Evolutionary conservation across 345 rosid genomes (phyloP).

Genomic region (Geranium brycei): DNA sequence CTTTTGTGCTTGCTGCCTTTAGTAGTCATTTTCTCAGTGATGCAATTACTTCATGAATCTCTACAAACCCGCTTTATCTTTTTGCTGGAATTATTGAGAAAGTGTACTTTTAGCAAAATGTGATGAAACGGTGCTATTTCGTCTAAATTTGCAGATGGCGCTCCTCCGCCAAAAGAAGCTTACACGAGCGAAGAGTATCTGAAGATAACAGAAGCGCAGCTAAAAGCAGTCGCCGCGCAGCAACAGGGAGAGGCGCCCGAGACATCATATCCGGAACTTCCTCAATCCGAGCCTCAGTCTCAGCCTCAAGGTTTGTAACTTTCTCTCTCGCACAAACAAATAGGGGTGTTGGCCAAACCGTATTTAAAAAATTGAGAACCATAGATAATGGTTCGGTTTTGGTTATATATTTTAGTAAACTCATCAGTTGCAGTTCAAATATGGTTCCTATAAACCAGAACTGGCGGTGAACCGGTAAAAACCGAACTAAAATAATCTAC

Average conservation of each 20-base stretch:
- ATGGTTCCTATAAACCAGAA: too few relatives aligned
- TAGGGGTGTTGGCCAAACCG: too few relatives aligned
- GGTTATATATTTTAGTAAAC: too few relatives aligned
- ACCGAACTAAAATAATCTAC: too few relatives aligned
- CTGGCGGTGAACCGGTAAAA: too few relatives aligned
- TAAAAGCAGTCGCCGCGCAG: conserved; percentile 38
- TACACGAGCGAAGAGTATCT: conserved; percentile 67
- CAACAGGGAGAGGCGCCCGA: conserved; percentile 14
- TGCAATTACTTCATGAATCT: background rate
- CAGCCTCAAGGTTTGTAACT: conserved; percentile 22
- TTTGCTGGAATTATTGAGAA: background rate
- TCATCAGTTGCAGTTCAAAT: too few relatives aligned
- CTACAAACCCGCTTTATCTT: background rate
- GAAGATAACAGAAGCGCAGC: conserved; percentile 77
- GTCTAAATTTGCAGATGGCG: conserved; percentile 37
- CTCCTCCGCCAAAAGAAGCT: conserved; percentile 31
- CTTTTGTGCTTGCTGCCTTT: too few relatives aligned
- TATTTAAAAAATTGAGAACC: too few relatives aligned
- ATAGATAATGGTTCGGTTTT: too few relatives aligned
- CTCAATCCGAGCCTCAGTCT: conserved; percentile 23
- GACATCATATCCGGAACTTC: conserved; percentile 20
- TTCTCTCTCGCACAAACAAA: background rate
- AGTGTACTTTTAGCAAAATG: background rate
- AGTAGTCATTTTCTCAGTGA: too few relatives aligned
- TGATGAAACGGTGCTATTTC: background rate